Conservation (phyloP, 495 filamentous ascomycete species). For the Talaromyces trachyspermus region DNA sequence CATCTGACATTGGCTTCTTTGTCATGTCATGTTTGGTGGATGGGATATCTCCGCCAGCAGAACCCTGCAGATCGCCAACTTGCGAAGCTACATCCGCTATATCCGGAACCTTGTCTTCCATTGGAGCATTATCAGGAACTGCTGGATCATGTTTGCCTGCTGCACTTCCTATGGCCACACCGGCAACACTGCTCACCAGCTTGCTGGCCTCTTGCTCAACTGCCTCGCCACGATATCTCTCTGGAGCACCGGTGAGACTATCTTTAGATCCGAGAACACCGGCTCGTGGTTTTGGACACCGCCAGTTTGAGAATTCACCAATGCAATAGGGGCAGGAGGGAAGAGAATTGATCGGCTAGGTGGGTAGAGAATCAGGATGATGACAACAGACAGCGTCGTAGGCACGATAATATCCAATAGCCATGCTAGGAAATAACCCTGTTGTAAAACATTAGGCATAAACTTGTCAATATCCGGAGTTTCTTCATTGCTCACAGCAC, state of each 20-base stretch:
- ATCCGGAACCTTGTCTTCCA: constrained; percentile 50
- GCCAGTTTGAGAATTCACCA: constrained; percentile 56
- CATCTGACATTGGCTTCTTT: constrained; percentile 72
- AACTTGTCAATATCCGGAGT: neutral
- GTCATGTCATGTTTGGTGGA: constrained; percentile 64
- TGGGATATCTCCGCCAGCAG: constrained; percentile 37
- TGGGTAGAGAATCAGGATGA: constrained; percentile 62
- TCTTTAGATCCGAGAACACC: constrained; percentile 70
- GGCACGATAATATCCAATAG: constrained; percentile 66
- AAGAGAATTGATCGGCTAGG: constrained; percentile 59
- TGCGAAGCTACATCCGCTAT: constrained; percentile 45
- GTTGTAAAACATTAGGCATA: neutral
- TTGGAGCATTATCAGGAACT: constrained; percentile 33
- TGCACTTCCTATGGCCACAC: constrained; percentile 66
- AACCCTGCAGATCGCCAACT: constrained; percentile 50
- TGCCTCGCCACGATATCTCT: constrained; percentile 79
- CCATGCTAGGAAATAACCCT: constrained; percentile 74
- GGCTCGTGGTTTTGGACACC: constrained; percentile 61
- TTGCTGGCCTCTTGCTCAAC: constrained; percentile 81
- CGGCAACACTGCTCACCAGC: constrained; percentile 68
- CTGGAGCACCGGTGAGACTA: constrained; percentile 72
- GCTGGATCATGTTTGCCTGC: constrained; percentile 62
- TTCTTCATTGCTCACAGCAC: constrained; percentile 32
- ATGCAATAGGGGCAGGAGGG: constrained; percentile 61
- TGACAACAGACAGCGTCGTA: constrained; percentile 43